A percentile compares a stretch with the other conserved stretches of the same genome.
phyloP scores from a whole-genome alignment of 768 basidiomycete species.

The Nevesoporus exiguus region DNA sequence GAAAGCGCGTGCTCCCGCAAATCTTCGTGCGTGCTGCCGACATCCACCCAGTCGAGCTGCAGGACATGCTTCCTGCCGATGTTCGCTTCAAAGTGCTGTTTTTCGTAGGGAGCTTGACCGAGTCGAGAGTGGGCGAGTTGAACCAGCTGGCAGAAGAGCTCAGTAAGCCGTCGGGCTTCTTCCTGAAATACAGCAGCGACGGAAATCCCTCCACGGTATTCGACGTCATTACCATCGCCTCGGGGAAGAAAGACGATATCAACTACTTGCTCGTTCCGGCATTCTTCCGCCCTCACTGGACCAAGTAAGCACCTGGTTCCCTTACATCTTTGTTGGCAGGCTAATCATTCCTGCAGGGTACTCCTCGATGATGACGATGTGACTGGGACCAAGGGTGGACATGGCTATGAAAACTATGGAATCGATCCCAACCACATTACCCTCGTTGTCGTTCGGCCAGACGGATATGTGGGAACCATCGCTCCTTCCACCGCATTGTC shows the following conservation, averaged over 20 bases:
- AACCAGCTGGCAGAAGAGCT: not conserved
- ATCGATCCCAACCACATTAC: constrained; percentile 24
- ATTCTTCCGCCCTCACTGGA: constrained; percentile 7
- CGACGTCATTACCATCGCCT: not conserved
- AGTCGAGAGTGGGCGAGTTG: not conserved
- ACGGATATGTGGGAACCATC: constrained; percentile 37
- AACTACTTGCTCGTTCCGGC: constrained; percentile 33
- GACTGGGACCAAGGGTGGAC: constrained; percentile 29
- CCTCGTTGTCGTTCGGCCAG: constrained; percentile 36
- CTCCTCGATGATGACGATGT: constrained; percentile 33
- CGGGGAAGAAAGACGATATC: constrained; percentile 1
- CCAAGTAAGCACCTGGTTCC: not conserved
- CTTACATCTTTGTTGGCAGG: no score
- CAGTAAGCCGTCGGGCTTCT: not conserved
- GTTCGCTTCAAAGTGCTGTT: not conserved
- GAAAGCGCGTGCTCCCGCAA: not conserved
- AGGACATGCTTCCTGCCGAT: not conserved
- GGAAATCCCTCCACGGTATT: not conserved
- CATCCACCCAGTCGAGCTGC: not conserved
- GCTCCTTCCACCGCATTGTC: constrained; percentile 21
- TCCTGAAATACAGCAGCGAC: not conserved
- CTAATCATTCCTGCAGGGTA: constrained; percentile 20
- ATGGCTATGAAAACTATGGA: constrained; percentile 31
- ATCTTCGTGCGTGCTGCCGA: not conserved
- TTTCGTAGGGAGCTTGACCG: not conserved